Evolutionary conservation across 2,329 filamentous ascomycete species (phyloP), one percentile per base, ranked within the genome.

Genomic region (Hymenoscyphus fructigenus): DNA sequence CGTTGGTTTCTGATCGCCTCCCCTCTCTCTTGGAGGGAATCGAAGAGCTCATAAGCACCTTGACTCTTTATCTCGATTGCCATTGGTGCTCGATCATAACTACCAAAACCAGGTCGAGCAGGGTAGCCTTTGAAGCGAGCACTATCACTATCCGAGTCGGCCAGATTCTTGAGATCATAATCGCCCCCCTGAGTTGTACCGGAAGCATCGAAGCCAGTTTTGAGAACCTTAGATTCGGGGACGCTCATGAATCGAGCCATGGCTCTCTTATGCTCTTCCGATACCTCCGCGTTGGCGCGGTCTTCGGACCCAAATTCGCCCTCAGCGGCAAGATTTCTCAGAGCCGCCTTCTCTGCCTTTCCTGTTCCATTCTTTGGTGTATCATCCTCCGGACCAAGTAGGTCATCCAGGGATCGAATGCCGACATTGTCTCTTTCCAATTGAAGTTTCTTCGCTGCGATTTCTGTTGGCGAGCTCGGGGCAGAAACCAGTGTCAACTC

Each of bases 141-240:
- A 20, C 26, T 26, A 23, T 28, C 59, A 12, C 28, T 34, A 36
- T 50, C 20, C 23, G 20, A 23, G 10, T 44, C 38, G 5, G 56
- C 17, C 2, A 34, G 7, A 10, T 44, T 41, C 15, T 34, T 41
- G 2, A 44, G 29, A 10, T 59, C 29, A 41, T 72, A 74, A 23
- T 70, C 65, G 0, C 65, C 20, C 6, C 72, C 72, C 0, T 64
- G 66, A 20, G 65, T 41, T 17, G 50, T 65, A 7, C 66, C 66
- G 7, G 59, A 57, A 2, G 62, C 20, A 17, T 61, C 29, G 23
- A 73, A 71, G 2, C 71, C 72, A n/a, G 63, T 66, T 29, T 69
- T 70, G 2, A 70, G 44, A 5, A 73, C 64, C 14, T 56, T 60
- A 7, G 72, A 70, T 1, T 55, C 34, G 12, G 69, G 70, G 3